phyloP scores from a whole-genome alignment of 805 yeast genomes.

The Cyberlindnera lachancei region DNA sequence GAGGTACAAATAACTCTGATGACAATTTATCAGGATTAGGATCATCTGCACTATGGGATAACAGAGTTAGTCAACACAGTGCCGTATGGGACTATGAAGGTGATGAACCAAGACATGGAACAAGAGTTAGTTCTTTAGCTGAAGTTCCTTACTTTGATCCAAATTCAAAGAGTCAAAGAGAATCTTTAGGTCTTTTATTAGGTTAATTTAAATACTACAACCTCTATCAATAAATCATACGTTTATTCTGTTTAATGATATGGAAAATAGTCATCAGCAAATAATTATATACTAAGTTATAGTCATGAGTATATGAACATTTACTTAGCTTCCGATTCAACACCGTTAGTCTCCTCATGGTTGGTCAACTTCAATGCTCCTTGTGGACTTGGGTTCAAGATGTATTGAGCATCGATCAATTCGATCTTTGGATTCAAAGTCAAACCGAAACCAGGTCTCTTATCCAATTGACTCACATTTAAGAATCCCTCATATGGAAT shows the following conservation, averaged over 20 bases:
- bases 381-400: no score
- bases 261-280: no score
- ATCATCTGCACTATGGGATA: conserved; percentile 54
- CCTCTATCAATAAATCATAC: no score
- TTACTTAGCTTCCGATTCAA: no score
- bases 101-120: conserved; percentile 46
- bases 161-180: conserved; percentile 43
- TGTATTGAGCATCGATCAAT: neutral
- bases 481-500: conserved; percentile 38
- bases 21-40: conserved; percentile 31
- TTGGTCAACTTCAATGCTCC: no score
- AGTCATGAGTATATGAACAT: no score
- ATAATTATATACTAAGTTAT: no score
- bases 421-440: conserved; percentile 19
- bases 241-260: no score
- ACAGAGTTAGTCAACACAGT: conserved; percentile 44
- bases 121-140: conserved; percentile 46
- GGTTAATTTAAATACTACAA: no score
- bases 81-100: conserved; percentile 42
- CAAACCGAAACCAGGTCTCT: conserved; percentile 45
- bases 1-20: no score
- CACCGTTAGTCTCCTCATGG: no score
- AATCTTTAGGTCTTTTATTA: conserved; percentile 42
- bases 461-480: conserved; percentile 32
- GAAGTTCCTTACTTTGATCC: conserved; percentile 46